Conservation (phyloP, 495 filamentous ascomycete genomes). For the Terfezia boudieri region DNA sequence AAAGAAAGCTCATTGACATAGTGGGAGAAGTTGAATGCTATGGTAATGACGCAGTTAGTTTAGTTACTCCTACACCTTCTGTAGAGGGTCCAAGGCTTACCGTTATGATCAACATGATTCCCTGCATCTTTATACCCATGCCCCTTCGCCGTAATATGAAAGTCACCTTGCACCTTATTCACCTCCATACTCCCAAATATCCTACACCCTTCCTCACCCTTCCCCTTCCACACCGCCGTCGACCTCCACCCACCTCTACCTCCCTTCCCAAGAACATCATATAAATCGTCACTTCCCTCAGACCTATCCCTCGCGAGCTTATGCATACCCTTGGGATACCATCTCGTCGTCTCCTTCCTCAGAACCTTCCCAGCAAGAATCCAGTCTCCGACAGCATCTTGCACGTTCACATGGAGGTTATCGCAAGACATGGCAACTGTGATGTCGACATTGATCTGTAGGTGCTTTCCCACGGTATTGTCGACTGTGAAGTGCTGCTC, state of each 20-base stretch:
- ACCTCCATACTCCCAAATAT: slow-evolving; percentile 76
- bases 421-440: slow-evolving; percentile 78
- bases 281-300: slow-evolving; percentile 46
- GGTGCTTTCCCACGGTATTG: slow-evolving; percentile 57
- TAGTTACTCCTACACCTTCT: slow-evolving; percentile 12
- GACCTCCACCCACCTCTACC: slow-evolving; percentile 41
- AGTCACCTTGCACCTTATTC: slow-evolving; percentile 94
- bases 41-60: neutral
- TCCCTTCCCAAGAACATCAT: slow-evolving; percentile 45
- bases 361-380: slow-evolving; percentile 64
- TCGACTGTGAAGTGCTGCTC: slow-evolving; percentile 83
- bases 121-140: slow-evolving; percentile 73
- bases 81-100: slow-evolving; percentile 23
- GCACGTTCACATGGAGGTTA: slow-evolving; percentile 84
- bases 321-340: slow-evolving; percentile 38
- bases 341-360: slow-evolving; percentile 51
- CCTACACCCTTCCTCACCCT: slow-evolving; percentile 42
- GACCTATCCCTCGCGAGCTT: slow-evolving; percentile 35
- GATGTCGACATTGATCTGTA: slow-evolving; percentile 91
- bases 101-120: slow-evolving; percentile 59
- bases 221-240: slow-evolving; percentile 43
- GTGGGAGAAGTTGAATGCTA: slow-evolving; percentile 96
- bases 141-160: slow-evolving; percentile 87
- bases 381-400: slow-evolving; percentile 81
- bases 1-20: slow-evolving; percentile 92